Base-by-base conservation (phyloP, 2,329 filamentous ascomycete genomes). In the Aspergillus pseudoterreus region DNA sequence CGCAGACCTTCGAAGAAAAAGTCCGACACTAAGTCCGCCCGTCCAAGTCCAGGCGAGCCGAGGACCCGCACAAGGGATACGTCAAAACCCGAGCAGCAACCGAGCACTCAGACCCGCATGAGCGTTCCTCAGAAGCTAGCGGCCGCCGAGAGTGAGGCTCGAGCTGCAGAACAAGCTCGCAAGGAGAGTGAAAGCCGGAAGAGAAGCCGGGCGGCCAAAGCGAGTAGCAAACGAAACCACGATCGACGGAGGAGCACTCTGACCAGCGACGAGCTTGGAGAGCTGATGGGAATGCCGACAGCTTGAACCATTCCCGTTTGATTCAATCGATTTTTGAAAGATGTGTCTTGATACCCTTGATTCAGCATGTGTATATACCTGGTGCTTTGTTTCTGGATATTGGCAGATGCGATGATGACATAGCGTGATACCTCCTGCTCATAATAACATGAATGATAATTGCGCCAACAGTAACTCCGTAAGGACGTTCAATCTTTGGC, bases 71-170 rank as follows among this genome's bases (percentile, higher is more conserved):
- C 45, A 17, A 15, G 32, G 32, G 38, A 30, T 17, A 15, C 39
- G 21, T 43, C 30, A 6, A 35, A 33, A 22, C 17, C n/a, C 10
- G 41, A 62, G 53, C 54, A 56, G 53, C 56, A 55, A 24, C 35
- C 46, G 14, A 48, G 38, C 6, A 50, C 47, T 6, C 58, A 62
- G 38, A 52, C 62, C 5, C 60, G 58, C n/a, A 56, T 71, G 49
- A 74, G 69, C 32, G 61, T 77, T 5, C 50, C 67, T 5, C 70
- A 77, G 53, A 77, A 75, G 54, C 67, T 77, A 9, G 72, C 71
- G 11, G 67, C 64, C 1, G 71, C 68, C 4, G 71, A 76, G 56
- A 67, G 68, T 17, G 74, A 77, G 56, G 75, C 75, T 19, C 64
- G 67, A 35, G 68, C 65, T 32, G 71, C 70, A 9, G 68, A 69